Conservation (phyloP, 345 rosid genomes). For the Noccaea caerulescens region DNA sequence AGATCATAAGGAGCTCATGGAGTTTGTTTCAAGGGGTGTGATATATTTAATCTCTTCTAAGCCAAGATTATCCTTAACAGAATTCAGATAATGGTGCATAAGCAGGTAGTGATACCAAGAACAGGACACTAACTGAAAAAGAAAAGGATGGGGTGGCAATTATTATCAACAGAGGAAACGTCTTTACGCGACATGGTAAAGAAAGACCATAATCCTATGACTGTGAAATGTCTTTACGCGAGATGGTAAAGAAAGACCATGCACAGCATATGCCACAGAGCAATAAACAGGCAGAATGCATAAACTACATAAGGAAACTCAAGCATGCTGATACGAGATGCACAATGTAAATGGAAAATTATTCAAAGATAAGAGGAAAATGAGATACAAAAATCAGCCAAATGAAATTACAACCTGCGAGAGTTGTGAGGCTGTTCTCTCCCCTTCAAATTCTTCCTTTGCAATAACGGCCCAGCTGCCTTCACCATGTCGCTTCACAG, state of each 20-base stretch:
- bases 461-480: conserved; percentile 87
- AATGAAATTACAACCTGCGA: conserved; percentile 64
- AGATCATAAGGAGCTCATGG: conserved; percentile 12
- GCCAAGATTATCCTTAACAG: conserved; percentile 10
- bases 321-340: conserved; percentile 33
- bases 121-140: conserved; percentile 16
- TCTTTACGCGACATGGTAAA: too few species aligned
- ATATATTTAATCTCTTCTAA: conserved; percentile 6
- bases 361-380: conserved; percentile 2
- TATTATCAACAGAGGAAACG: conserved; percentile 5
- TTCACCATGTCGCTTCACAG: conserved; percentile 81
- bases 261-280: conserved; percentile 24
- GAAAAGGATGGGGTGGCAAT: conserved; percentile 1
- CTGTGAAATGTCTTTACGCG: conserved; percentile 4
- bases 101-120: conserved; percentile 1
- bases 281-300: conserved; percentile 16
- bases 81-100: conserved; percentile 21
- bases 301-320: conserved; percentile 13
- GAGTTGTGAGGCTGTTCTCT: conserved; percentile 79
- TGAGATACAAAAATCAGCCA: neutral
- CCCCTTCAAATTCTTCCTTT: conserved; percentile 65
- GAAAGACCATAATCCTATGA: conserved; percentile 1
- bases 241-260: conserved; percentile 14
- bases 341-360: conserved; percentile 12
- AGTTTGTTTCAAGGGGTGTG: conserved; percentile 11